Evolutionary conservation across 2,329 filamentous ascomycete genomes (phyloP).

Genomic region (Penicillium sp.): DNA sequence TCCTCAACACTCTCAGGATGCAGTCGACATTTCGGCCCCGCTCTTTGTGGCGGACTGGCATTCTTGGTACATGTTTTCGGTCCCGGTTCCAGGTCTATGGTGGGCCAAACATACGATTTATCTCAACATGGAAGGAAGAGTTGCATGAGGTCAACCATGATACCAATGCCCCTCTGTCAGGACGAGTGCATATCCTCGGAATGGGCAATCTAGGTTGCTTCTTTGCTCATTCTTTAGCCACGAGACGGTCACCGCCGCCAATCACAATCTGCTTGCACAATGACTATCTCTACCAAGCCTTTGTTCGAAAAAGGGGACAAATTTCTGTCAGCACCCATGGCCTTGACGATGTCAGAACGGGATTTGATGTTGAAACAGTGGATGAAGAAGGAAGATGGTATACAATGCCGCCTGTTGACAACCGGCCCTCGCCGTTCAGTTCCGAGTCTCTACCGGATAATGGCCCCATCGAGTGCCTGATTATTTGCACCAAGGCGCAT

Average conservation of each 20-base stretch:
- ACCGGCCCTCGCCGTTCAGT: conserved; percentile 3
- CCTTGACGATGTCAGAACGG: conserved; percentile 44
- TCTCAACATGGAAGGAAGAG: conserved; percentile 34
- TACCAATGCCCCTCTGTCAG: conserved; percentile 26
- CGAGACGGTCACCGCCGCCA: conserved; percentile 62
- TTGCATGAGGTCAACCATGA: conserved; percentile 23
- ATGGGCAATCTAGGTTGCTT: conserved; percentile 78
- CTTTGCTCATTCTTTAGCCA: conserved; percentile 69
- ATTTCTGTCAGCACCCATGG: conserved; percentile 42
- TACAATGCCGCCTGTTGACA: conserved; percentile 27
- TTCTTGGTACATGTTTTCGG: conserved; percentile 19
- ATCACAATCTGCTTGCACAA: conserved; percentile 78
- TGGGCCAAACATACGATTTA: conserved; percentile 12
- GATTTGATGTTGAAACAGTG: conserved; percentile 47
- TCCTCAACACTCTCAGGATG: conserved; percentile 33
- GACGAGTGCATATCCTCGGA: conserved; percentile 74
- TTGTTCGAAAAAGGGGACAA: conserved; percentile 32
- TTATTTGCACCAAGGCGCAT: conserved; percentile 75
- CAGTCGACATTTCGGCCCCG: conserved; percentile 36
- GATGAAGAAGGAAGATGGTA: conserved; percentile 35
- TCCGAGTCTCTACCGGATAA: conserved; percentile 29
- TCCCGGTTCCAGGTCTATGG: conserved; percentile 2
- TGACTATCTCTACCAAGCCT: conserved; percentile 38
- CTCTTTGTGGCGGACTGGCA: conserved; percentile 34
- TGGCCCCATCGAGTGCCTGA: conserved; percentile 67